Evolutionary conservation across 768 basidiomycete genomes (phyloP).

Genomic region (Grammothele lineata): DNA sequence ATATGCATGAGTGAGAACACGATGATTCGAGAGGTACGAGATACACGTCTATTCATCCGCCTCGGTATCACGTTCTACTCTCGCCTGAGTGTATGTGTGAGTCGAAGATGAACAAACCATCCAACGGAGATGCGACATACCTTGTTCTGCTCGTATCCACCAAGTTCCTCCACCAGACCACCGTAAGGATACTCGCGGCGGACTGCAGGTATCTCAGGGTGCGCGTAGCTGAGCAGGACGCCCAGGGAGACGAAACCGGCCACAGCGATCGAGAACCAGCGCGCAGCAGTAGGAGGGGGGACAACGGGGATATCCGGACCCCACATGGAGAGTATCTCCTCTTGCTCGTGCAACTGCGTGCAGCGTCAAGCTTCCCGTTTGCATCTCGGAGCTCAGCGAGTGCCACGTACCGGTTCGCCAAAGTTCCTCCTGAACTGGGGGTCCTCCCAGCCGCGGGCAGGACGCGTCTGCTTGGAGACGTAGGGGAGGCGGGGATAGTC

Average conservation of each 20-base stretch:
- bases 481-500: conserved; percentile 73
- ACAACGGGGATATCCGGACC: conserved; percentile 73
- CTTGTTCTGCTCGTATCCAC: conserved; percentile 76
- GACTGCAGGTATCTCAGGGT: conserved; percentile 61
- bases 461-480: conserved; percentile 59
- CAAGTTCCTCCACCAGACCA: conserved; percentile 73
- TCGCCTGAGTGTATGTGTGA: conserved; percentile 30
- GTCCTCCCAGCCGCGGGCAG: conserved; percentile 74
- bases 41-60: conserved; percentile 27
- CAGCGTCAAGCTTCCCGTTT: conserved; percentile 2
- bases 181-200: conserved; percentile 75
- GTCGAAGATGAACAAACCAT: neutral
- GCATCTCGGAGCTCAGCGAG: neutral
- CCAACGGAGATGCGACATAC: conserved; percentile 33
- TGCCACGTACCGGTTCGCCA: conserved; percentile 62
- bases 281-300: conserved; percentile 53
- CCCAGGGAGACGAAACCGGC: conserved; percentile 64
- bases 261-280: conserved; percentile 60
- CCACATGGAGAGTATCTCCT: conserved; percentile 85
- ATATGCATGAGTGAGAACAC: too few species aligned
- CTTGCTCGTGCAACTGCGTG: conserved; percentile 69
- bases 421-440: conserved; percentile 72
- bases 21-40: neutral
- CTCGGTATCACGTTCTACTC: conserved; percentile 28
- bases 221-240: conserved; percentile 47